Evolutionary conservation across 345 rosid species (phyloP).

Genomic region (Euphorbia lathyris): DNA sequence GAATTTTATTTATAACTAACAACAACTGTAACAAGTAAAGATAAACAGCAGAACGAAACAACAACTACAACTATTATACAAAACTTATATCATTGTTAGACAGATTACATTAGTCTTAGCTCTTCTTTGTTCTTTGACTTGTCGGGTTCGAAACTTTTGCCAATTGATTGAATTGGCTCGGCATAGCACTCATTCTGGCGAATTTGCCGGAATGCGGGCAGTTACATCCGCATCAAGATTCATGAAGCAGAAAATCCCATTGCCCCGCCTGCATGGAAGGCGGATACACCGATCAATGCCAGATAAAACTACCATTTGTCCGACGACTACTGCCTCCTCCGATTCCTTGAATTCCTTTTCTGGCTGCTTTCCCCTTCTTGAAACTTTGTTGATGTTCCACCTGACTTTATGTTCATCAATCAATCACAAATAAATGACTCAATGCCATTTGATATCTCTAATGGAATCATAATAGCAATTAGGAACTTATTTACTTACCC

Average conservation of each 20-base stretch:
- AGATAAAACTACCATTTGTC: conserved; percentile 29
- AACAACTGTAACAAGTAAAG: too few species aligned
- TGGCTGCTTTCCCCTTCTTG: conserved; percentile 40
- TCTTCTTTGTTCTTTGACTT: too few species aligned
- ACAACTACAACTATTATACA: too few species aligned
- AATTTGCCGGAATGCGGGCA: neutral
- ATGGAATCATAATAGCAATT: neutral
- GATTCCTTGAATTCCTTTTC: conserved; percentile 32
- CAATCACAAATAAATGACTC: neutral
- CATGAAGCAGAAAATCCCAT: conserved; percentile 47
- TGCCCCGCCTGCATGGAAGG: conserved; percentile 22
- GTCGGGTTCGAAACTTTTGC: neutral
- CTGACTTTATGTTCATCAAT: conserved; percentile 43
- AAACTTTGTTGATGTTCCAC: conserved; percentile 49
- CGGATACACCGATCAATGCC: conserved; percentile 33
- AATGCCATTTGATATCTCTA: too few species aligned
- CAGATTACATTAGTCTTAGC: too few species aligned
- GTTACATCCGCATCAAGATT: conserved; percentile 26
- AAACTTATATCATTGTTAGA: too few species aligned
- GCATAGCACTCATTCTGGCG: neutral
- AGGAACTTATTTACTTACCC: conserved; percentile 42
- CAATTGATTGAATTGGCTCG: neutral
- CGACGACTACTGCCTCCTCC: conserved; percentile 27
- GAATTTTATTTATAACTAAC: too few species aligned
- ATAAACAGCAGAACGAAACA: too few species aligned